Conservation (phyloP, 148 eudicot genomes). For the Arbutus unedo region DNA sequence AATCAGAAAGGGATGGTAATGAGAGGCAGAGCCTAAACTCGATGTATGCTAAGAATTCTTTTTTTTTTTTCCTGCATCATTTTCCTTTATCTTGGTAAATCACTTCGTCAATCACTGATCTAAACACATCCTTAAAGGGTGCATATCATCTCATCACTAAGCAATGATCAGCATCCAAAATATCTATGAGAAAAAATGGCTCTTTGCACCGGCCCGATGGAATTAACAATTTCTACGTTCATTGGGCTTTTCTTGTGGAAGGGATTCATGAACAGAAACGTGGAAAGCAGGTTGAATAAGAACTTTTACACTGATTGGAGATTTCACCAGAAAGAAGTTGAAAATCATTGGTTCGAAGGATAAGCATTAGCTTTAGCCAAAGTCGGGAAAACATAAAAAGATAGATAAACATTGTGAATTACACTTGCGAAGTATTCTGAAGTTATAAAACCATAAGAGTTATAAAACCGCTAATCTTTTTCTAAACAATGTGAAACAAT, state of each 20-base stretch:
- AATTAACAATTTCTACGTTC: too few species aligned
- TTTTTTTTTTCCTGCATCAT: not conserved
- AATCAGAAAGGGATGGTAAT: not conserved
- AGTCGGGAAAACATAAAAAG: not conserved
- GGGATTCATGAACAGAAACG: too few species aligned
- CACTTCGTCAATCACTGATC: not conserved
- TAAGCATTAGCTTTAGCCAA: too few species aligned
- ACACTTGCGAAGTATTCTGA: not conserved
- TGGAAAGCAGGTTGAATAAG: too few species aligned
- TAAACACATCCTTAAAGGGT: not conserved
- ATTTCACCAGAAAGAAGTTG: too few species aligned
- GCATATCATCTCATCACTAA: not conserved
- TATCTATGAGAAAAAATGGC: not conserved
- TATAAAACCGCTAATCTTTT: not conserved
- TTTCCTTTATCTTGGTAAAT: not conserved
- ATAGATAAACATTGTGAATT: not conserved
- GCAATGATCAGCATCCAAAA: conserved; percentile 9
- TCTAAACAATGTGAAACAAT: not conserved
- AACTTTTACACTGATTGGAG: too few species aligned
- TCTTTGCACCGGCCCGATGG: too few species aligned
- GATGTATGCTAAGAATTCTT: not conserved
- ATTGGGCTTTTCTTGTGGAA: too few species aligned
- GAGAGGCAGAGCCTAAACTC: not conserved
- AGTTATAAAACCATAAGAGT: not conserved
- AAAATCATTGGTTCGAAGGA: too few species aligned